Conservation (phyloP, 2,329 filamentous ascomycete species). For the Botrytis fabae region DNA sequence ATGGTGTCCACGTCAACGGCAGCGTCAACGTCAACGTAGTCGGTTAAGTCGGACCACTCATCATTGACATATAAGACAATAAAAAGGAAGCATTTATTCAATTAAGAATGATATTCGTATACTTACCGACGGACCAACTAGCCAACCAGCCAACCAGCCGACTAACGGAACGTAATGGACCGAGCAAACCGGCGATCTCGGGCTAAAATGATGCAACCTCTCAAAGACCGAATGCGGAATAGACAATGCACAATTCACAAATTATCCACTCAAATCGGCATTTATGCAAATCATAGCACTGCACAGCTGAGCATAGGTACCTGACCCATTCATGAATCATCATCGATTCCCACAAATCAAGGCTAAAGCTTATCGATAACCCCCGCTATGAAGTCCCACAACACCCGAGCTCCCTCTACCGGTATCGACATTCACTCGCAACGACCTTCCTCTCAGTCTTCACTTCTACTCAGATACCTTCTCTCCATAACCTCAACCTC, state of each 20-base stretch:
- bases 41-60: neutral
- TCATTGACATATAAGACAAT: neutral
- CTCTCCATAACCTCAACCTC: neutral
- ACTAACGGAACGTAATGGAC: neutral
- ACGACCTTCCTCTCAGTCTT: too few species aligned
- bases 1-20: neutral
- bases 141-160: neutral
- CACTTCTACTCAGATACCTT: neutral
- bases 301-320: neutral
- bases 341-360: neutral
- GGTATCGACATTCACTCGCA: neutral
- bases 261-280: neutral
- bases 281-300: constrained; percentile 4
- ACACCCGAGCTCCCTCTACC: neutral
- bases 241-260: neutral
- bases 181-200: neutral
- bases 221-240: neutral
- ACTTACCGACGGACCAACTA: too few species aligned
- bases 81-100: neutral
- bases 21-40: neutral
- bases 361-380: neutral
- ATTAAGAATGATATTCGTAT: neutral
- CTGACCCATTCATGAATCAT: neutral
- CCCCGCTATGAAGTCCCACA: constrained; percentile 20
- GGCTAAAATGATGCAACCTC: neutral